Base-by-base conservation (phyloP, 331 rosid genomes). In the Quercus phellos region DNA sequence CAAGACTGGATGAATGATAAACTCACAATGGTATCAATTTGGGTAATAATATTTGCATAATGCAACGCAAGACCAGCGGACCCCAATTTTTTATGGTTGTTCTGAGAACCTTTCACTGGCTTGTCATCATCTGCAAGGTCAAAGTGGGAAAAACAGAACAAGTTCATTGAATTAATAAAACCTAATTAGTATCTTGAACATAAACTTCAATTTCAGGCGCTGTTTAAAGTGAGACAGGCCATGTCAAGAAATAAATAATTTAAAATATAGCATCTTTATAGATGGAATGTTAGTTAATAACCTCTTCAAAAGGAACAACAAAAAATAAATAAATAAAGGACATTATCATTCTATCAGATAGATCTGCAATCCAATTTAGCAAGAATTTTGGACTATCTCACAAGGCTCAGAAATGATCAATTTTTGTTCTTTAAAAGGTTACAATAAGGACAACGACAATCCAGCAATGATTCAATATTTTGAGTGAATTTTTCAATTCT, bases 41-140 rank as follows among this genome's bases (percentile, higher is more conserved):
- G 99, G 53, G 93, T 78, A 81, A 95, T 87, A 81, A 95, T 89
- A 77, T 89, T 91, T 70, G 99, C 99, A 77, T 91, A 95, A 88
- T 95, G 99, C 92, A 95, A 85, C 50, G 98, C 98, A 56, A 95
- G 99, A 86, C 99, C 99, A 55, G 98, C 94, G 73, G 93, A 86
- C 51, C 99, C 99, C 86, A 95, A 79, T 86, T 83, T 93, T 76
- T 85, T 87, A 43, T 84, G 85, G 83, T 80, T 87, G 74, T 68
- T 86, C 22, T 81, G 96, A 78, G 89, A 80, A 66, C 88, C 90
- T 76, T 85, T 84, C 35, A 32, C 83, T 35, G 82, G 85, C 73
- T 79, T 85, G 74, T 86, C 93, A 46, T 83, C 84, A 76, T 91
- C 99, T 93, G 90, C 89, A 81, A 55, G 71, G 77, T 77, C 75